Evolutionary conservation across 108 stramenopile genomes (phyloP).

Genomic region (Cyclotella choctawhatcheeana): DNA sequence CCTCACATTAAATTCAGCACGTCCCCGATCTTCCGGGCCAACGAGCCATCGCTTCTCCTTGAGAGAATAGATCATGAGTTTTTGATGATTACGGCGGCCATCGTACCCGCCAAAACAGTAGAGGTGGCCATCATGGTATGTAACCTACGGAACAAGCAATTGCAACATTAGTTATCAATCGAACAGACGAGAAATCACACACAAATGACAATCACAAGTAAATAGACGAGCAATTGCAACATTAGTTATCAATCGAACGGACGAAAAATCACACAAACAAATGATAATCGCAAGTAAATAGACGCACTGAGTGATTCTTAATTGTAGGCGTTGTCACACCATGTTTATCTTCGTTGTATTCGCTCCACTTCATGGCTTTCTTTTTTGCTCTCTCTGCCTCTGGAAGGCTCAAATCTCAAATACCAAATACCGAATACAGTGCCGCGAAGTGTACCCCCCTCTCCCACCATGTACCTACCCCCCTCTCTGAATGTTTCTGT

Average conservation of each 20-base stretch:
- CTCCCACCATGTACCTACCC: no score
- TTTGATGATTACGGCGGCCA: constrained; percentile 86
- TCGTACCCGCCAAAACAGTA: constrained; percentile 96
- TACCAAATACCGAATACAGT: no score
- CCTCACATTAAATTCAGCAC: constrained; percentile 12
- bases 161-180: background rate
- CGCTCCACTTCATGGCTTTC: constrained; percentile 30
- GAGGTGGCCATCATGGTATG: constrained; percentile 73
- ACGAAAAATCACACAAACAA: no score
- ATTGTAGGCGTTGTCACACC: constrained; percentile 21
- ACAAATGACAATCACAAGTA: background rate
- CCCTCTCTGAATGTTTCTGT: no score
- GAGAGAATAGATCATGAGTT: constrained; percentile 77
- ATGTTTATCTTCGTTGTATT: constrained; percentile 10
- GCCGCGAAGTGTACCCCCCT: no score
- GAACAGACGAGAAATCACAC: background rate
- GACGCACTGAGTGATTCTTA: constrained; percentile 26
- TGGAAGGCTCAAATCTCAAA: no score
- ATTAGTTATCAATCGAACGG: background rate
- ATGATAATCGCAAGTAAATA: background rate
- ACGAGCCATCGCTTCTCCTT: constrained; percentile 70
- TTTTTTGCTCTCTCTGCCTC: no score
- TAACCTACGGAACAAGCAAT: constrained; percentile 47
- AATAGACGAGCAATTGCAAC: background rate
- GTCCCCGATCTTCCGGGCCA: background rate